Conservation (phyloP, 75 land plant species). For the Sequoiadendron giganteum region DNA sequence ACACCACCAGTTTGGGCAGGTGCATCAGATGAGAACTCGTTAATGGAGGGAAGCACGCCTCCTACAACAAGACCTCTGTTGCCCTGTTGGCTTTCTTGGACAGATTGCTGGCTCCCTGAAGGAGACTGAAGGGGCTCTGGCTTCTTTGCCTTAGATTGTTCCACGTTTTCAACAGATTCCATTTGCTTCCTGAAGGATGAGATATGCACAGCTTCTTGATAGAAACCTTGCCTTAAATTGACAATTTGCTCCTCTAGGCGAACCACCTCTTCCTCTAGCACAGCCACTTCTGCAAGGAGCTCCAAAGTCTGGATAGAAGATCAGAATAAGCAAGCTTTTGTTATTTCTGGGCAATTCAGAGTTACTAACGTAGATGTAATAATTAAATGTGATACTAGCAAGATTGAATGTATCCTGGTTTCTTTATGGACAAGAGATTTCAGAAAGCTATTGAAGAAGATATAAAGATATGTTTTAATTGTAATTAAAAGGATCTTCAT, state of each 20-base stretch:
- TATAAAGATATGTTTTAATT: neutral
- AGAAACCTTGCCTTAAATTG: slow-evolving; percentile 44
- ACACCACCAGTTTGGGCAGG: neutral
- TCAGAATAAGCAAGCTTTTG: neutral
- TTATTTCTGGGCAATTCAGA: neutral
- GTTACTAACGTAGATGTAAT: neutral
- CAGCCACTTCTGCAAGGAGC: slow-evolving; percentile 74
- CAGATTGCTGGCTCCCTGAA: neutral
- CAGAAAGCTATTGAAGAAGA: neutral
- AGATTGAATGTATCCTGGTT: neutral
- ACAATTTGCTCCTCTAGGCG: slow-evolving; percentile 66
- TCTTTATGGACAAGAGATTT: neutral
- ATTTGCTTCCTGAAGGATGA: slow-evolving; percentile 18
- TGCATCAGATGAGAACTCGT: neutral
- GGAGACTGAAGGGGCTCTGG: neutral
- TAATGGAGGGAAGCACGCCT: slow-evolving; percentile 11
- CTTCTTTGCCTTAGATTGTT: slow-evolving; percentile 15
- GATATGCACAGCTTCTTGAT: slow-evolving; percentile 37
- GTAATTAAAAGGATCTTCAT: neutral
- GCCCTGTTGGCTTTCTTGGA: slow-evolving; percentile 9
- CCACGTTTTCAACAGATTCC: slow-evolving; percentile 14
- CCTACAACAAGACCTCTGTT: slow-evolving; percentile 7
- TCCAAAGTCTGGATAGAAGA: slow-evolving; percentile 50
- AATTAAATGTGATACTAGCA: neutral
- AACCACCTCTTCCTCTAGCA: slow-evolving; percentile 79